Evolutionary conservation across 2,329 filamentous ascomycete species (phyloP).

Genomic region (Eurotiales sp.): DNA sequence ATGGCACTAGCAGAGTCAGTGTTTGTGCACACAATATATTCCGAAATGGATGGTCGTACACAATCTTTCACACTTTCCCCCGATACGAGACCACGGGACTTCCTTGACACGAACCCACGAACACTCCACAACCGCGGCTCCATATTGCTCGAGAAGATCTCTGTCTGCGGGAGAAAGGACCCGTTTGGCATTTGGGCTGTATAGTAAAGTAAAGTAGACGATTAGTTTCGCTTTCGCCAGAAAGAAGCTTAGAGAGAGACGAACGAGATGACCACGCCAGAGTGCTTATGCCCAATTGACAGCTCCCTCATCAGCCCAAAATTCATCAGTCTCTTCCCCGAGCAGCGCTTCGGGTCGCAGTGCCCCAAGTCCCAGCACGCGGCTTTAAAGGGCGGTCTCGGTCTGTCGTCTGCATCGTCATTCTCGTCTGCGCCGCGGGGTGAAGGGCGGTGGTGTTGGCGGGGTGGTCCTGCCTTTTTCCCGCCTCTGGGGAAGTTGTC

Average conservation of each 20-base stretch:
- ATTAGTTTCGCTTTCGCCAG: too few relatives aligned
- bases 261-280: constrained; percentile 82
- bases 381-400: constrained; percentile 68
- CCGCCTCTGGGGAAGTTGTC: constrained; percentile 69
- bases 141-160: constrained; percentile 77
- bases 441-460: constrained; percentile 50
- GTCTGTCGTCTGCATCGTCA: constrained; percentile 30
- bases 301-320: constrained; percentile 91
- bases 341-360: constrained; percentile 95
- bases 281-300: constrained; percentile 84
- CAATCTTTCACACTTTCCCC: constrained; percentile 85
- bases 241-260: too few relatives aligned
- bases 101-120: constrained; percentile 93
- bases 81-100: constrained; percentile 85
- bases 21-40: background rate
- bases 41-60: constrained; percentile 31
- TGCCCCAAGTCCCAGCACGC: constrained; percentile 98
- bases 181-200: constrained; percentile 77
- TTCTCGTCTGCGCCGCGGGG: constrained; percentile 43
- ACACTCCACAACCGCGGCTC: constrained; percentile 93
- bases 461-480: constrained; percentile 65
- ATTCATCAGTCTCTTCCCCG: constrained; percentile 89
- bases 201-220: too few relatives aligned
- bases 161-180: constrained; percentile 79
- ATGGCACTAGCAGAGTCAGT: constrained; percentile 59